Conservation (phyloP, 2,329 filamentous ascomycete species). For the Talaromyces sp. region DNA sequence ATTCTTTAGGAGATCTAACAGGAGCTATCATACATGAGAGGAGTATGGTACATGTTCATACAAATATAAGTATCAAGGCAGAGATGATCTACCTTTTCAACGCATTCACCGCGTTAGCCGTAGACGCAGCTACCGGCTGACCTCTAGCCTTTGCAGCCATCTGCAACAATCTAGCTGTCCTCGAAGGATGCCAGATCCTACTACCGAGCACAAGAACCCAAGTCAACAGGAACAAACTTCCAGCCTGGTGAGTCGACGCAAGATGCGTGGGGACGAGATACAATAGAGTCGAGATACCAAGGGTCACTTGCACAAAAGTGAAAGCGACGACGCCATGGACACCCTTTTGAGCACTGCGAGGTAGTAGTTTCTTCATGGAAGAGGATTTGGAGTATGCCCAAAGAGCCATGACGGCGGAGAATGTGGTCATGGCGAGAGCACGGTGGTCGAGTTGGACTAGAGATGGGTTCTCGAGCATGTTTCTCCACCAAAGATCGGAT, state of each 20-base stretch:
- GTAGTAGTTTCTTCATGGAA: slow-evolving; percentile 58
- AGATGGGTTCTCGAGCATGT: slow-evolving; percentile 94
- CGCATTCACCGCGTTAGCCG: slow-evolving; percentile 25
- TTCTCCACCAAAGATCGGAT: slow-evolving; percentile 91
- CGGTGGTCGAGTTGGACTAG: slow-evolving; percentile 95
- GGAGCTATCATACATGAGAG: slow-evolving; percentile 17
- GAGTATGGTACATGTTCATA: slow-evolving; percentile 18
- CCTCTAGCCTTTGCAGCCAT: slow-evolving; percentile 38
- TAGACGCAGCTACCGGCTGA: slow-evolving; percentile 25
- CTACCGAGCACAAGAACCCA: slow-evolving; percentile 77
- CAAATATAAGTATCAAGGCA: not conserved
- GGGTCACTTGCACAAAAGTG: slow-evolving; percentile 72
- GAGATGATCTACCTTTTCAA: slow-evolving; percentile 20
- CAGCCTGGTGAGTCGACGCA: slow-evolving; percentile 89
- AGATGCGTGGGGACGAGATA: slow-evolving; percentile 89
- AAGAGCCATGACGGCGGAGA: slow-evolving; percentile 72
- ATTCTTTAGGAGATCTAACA: not conserved
- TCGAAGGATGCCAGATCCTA: slow-evolving; percentile 68
- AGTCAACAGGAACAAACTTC: slow-evolving; percentile 77
- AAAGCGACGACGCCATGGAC: slow-evolving; percentile 79
- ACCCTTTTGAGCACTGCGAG: slow-evolving; percentile 61
- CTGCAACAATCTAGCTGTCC: slow-evolving; percentile 58
- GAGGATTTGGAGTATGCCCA: slow-evolving; percentile 72
- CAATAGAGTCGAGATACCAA: slow-evolving; percentile 87
- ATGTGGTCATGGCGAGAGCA: slow-evolving; percentile 84